Percentiles rank a stretch among this genome's conserved stretches.
phyloP scores from a whole-genome alignment of 768 basidiomycete genomes.

The Boletus patriciae region DNA sequence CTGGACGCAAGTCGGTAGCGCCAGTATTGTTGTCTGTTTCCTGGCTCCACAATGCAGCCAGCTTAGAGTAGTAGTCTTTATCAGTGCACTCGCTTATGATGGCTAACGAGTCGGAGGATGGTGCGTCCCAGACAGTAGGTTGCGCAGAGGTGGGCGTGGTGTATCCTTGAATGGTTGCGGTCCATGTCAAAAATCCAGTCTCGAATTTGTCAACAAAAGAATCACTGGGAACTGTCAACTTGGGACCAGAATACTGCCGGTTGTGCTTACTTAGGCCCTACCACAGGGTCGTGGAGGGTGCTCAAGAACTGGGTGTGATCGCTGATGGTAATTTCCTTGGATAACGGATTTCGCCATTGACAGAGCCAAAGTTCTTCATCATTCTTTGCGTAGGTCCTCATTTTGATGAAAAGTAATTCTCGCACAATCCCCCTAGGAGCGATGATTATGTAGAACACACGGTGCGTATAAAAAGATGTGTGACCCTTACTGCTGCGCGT shows the following conservation, averaged over 20 bases:
- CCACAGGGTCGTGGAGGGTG: slow-evolving; percentile 43
- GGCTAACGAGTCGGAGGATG: slow-evolving; percentile 50
- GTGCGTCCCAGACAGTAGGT: slow-evolving; percentile 52
- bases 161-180: slow-evolving; percentile 62
- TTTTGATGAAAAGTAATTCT: slow-evolving; percentile 67
- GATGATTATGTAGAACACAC: slow-evolving; percentile 1
- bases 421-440: slow-evolving; percentile 60
- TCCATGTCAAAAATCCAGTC: slow-evolving; percentile 81
- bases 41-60: slow-evolving; percentile 73
- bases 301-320: slow-evolving; percentile 51
- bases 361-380: slow-evolving; percentile 70
- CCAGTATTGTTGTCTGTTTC: slow-evolving; percentile 64
- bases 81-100: slow-evolving; percentile 49
- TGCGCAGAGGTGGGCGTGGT: slow-evolving; percentile 32
- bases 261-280: slow-evolving; percentile 36
- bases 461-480: background rate
- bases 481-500: slow-evolving; percentile 56
- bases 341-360: slow-evolving; percentile 67
- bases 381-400: slow-evolving; percentile 67
- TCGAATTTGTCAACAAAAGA: slow-evolving; percentile 70
- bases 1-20: slow-evolving; percentile 55
- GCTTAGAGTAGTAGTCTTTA: slow-evolving; percentile 58
- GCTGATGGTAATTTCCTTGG: slow-evolving; percentile 44
- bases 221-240: slow-evolving; percentile 34
- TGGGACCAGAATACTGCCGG: background rate